These are phyloP conservation scores for Vitis labrusca DNA, from an alignment of 164 flowering plant genomes.

Conservation along the genomic window DNA sequence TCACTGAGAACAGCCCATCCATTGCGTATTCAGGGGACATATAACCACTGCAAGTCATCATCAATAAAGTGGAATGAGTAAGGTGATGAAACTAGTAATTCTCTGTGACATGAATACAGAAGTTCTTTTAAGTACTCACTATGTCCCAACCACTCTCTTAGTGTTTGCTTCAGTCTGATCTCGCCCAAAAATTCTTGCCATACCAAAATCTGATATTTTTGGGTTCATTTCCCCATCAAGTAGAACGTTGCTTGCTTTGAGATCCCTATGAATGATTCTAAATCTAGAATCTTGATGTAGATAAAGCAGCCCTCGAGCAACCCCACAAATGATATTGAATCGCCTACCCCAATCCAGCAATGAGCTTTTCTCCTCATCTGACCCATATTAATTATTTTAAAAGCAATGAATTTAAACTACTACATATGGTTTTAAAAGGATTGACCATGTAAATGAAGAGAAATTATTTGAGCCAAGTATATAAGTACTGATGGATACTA, in stretches of 20 bases:
- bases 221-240: slow-evolving; percentile 64
- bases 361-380: slow-evolving; percentile 33
- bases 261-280: slow-evolving; percentile 70
- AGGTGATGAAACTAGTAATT: not conserved
- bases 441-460: slow-evolving; percentile 6
- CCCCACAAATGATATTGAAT: slow-evolving; percentile 59
- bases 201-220: slow-evolving; percentile 77
- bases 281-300: slow-evolving; percentile 72
- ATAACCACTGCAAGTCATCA: slow-evolving; percentile 47
- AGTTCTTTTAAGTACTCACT: slow-evolving; percentile 37
- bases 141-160: slow-evolving; percentile 67
- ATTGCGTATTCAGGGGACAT: slow-evolving; percentile 79
- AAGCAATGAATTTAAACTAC: not conserved
- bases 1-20: slow-evolving; percentile 60
- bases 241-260: slow-evolving; percentile 68
- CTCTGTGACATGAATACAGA: not conserved
- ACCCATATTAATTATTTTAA: not conserved
- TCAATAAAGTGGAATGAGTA: not conserved
- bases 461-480: not conserved
- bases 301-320: slow-evolving; percentile 71
- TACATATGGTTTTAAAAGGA: not conserved
- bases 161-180: slow-evolving; percentile 57
- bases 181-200: slow-evolving; percentile 63
- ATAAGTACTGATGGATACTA: slow-evolving; percentile 10
- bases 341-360: slow-evolving; percentile 53